These are phyloP conservation scores for Paspalum notatum DNA, from an alignment of 176 grass and related monocot species.

Conservation along the genomic window DNA sequence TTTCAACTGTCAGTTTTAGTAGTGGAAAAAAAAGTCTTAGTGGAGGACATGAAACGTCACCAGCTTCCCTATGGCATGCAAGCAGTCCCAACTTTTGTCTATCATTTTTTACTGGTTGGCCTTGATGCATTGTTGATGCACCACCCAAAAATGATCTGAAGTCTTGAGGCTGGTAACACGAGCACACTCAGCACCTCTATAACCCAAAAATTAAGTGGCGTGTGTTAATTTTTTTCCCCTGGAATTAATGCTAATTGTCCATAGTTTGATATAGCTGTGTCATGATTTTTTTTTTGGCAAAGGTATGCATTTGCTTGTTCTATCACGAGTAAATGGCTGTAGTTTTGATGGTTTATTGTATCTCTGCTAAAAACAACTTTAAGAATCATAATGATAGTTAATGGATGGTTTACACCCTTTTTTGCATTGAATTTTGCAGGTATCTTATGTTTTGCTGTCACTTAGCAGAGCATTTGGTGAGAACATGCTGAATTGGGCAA, in stretches of 20 bases:
- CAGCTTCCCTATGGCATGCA: neutral
- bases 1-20: neutral
- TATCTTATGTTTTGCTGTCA: slow-evolving; percentile 85
- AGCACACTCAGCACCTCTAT: no score
- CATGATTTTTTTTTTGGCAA: neutral
- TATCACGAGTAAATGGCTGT: neutral
- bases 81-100: no score
- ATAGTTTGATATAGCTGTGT: neutral
- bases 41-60: neutral
- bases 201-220: no score
- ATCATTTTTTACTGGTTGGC: no score
- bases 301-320: neutral
- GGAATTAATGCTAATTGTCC: no score
- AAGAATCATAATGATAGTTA: neutral
- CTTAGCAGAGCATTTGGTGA: slow-evolving; percentile 76
- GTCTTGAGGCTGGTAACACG: no score
- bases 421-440: slow-evolving; percentile 49
- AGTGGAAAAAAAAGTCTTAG: neutral
- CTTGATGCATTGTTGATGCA: neutral
- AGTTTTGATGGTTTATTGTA: neutral
- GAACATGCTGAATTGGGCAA: slow-evolving; percentile 81
- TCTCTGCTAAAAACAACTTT: neutral
- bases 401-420: slow-evolving; percentile 23
- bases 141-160: no score
- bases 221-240: no score